Conservation (phyloP, 2,329 filamentous ascomycete genomes). For the Metarhizium rileyi region DNA sequence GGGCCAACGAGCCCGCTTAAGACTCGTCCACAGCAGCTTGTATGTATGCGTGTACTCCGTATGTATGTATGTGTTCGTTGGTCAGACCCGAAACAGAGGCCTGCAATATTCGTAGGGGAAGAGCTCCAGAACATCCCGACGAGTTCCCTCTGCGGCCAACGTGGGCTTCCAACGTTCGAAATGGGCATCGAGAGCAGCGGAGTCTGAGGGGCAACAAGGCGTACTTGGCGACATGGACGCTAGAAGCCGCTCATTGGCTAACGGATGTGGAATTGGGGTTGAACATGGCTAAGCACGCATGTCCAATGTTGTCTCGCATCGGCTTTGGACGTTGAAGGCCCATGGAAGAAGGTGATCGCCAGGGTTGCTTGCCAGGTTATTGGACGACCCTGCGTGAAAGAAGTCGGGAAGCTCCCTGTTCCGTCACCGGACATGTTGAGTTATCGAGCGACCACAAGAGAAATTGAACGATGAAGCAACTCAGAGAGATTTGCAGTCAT, state of each 20-base stretch:
- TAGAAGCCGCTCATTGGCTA: neutral
- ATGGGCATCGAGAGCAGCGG: neutral
- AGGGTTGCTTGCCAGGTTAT: neutral
- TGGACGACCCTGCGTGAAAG: neutral
- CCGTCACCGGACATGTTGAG: neutral
- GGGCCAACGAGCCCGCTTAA: too few species aligned
- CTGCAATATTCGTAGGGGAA: conserved; percentile 1
- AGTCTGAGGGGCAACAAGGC: neutral
- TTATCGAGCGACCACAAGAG: neutral
- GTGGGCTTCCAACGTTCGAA: neutral
- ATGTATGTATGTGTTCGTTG: too few species aligned
- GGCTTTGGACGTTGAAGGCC: too few species aligned
- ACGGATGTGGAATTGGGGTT: neutral
- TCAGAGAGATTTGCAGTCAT: too few species aligned
- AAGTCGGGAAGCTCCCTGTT: neutral
- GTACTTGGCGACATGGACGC: neutral
- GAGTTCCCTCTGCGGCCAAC: neutral
- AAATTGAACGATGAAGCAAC: too few species aligned
- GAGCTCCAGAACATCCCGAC: neutral
- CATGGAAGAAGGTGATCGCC: neutral
- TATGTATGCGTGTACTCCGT: too few species aligned
- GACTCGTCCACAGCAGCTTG: too few species aligned
- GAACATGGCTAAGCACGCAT: neutral
- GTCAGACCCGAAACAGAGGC: neutral
- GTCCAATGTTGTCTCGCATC: neutral